These are phyloP conservation scores for Chaetothyriales sp. DNA, from an alignment of 2,329 filamentous ascomycete genomes.

Conservation along the genomic window DNA sequence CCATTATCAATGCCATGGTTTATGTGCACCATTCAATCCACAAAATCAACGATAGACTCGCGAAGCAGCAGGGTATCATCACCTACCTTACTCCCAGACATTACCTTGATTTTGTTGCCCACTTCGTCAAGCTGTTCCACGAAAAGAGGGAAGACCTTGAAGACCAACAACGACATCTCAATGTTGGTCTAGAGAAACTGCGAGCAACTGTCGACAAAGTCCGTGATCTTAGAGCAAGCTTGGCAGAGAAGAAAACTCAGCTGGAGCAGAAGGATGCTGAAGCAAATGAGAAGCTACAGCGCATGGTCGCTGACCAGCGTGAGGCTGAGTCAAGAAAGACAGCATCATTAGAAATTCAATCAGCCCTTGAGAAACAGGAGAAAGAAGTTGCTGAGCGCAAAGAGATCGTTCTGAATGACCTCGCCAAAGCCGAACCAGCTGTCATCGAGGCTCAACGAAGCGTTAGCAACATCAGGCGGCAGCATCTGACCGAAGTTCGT, in stretches of 20 bases:
- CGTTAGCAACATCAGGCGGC: conserved; percentile 95
- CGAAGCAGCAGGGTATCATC: conserved; percentile 80
- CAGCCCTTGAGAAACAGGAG: conserved; percentile 76
- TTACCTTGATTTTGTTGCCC: conserved; percentile 93
- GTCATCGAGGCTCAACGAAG: conserved; percentile 87
- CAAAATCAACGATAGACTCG: conserved; percentile 72
- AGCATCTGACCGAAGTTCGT: conserved; percentile 91
- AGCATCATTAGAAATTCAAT: conserved; percentile 78
- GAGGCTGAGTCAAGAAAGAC: conserved; percentile 87
- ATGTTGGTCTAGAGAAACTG: conserved; percentile 94
- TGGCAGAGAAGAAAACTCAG: conserved; percentile 88
- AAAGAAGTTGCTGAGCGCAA: conserved; percentile 69
- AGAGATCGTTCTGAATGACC: conserved; percentile 72
- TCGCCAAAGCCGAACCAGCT: conserved; percentile 83
- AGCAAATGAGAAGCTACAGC: conserved; percentile 91
- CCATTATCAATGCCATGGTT: conserved; percentile 96
- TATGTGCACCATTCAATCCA: conserved; percentile 94
- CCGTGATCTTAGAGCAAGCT: conserved; percentile 72
- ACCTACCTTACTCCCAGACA: conserved; percentile 93
- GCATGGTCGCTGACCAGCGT: conserved; percentile 90
- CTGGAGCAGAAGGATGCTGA: conserved; percentile 88
- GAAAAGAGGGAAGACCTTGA: conserved; percentile 98
- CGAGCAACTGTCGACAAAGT: conserved; percentile 96
- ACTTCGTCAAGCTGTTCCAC: conserved; percentile 94
- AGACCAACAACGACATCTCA: conserved; percentile 95